Base-by-base conservation (phyloP, 2,329 filamentous ascomycete genomes). In the Beauveria varroae region DNA sequence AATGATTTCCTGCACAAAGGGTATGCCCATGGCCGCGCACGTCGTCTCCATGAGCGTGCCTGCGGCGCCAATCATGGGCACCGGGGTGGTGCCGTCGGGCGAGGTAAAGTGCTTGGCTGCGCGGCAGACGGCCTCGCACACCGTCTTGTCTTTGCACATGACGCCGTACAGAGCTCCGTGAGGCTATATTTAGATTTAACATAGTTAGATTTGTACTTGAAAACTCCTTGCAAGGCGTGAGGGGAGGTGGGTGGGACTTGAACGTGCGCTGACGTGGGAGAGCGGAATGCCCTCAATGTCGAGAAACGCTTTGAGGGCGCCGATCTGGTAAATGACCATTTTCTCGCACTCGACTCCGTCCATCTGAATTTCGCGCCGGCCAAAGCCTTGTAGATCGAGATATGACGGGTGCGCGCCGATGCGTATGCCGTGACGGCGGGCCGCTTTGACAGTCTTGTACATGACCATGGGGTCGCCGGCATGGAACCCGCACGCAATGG, bases 221-320 rank as follows among this genome's bases (percentile, higher is more conserved):
- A 6, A 28, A 18, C 3, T 6, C 12, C 12, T 37, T 5, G 26
- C 12, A 26, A 49, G 46, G 12, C 14, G 14, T 18, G 4, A n/a
- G 18, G 47, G 2, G 30, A 34, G 20, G 6, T 3, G 10, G 30
- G 30, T 1, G 30, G 12, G 34, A 8, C 12, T 37, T 16, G 34
- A 18, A 40, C 49, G 7, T 60, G 44, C 57, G 24, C 57, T 63
- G 46, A 63, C 18, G 41, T 63, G 62, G 20, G 51, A 56, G 18
- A 63, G 53, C 7, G 72, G 67, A 62, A 66, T 63, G 24, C 62
- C 64, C 49, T 64, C 64, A 59, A 64, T 64, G 59, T 66, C 58
- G 49, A 61, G 62, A 43, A 63, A 50, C 16, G 46, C 49, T 18
- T 61, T 59, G 49, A 61, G 60, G 16, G 56, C 63, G 20, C 57